Conservation (phyloP, 768 basidiomycete species). For the Cubamyces lactineus region DNA sequence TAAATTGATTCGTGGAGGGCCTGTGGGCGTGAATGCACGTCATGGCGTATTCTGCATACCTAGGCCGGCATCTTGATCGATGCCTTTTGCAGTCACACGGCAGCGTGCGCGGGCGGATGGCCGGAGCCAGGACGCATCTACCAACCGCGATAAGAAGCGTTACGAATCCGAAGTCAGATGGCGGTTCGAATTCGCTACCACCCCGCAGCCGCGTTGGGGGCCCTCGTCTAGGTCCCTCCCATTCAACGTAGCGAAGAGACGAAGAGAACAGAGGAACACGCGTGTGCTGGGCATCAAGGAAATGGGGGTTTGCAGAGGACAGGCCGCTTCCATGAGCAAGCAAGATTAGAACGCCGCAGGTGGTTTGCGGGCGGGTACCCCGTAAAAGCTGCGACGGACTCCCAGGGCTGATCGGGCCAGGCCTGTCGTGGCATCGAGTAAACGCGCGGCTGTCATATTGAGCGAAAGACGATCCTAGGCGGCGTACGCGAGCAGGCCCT, state of each 20-base stretch:
- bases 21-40: neutral
- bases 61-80: constrained; percentile 17
- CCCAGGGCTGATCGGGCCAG: constrained; percentile 14
- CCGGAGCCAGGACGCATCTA: constrained; percentile 10
- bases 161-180: neutral
- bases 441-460: constrained; percentile 18
- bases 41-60: neutral
- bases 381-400: constrained; percentile 11
- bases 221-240: neutral
- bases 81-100: constrained; percentile 3
- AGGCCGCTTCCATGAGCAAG: constrained; percentile 12
- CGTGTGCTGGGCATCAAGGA: constrained; percentile 1
- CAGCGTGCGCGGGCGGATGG: constrained; percentile 12
- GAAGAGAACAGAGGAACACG: neutral
- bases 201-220: constrained; percentile 6
- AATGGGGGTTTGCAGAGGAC: neutral
- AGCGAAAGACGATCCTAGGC: constrained; percentile 16
- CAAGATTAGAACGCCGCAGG: constrained; percentile 1
- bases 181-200: neutral
- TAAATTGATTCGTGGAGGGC: neutral
- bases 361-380: constrained; percentile 1
- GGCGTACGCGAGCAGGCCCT: neutral
- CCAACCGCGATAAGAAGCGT: constrained; percentile 10
- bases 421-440: constrained; percentile 13
- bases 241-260: neutral